Percentiles rank a stretch among this genome's conserved stretches.
These are phyloP conservation scores for Epichloe glyceriae DNA, from an alignment of 2,329 filamentous ascomycete species.

Conservation along the genomic window DNA sequence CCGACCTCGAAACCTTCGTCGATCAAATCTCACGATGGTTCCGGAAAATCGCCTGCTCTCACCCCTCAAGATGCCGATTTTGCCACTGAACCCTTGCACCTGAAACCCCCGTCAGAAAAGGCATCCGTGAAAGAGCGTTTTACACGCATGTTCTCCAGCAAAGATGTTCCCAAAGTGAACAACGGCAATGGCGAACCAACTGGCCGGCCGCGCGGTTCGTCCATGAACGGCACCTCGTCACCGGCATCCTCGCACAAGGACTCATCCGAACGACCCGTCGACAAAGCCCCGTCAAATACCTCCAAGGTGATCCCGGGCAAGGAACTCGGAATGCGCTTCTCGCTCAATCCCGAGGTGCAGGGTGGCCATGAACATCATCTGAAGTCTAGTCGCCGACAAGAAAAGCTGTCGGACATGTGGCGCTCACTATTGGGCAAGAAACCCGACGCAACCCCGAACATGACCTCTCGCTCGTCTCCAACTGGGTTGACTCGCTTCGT, in stretches of 20 bases:
- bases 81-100: slow-evolving; percentile 10
- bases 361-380: slow-evolving; percentile 79
- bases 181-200: slow-evolving; percentile 21
- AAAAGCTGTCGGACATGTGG: slow-evolving; percentile 89
- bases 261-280: slow-evolving; percentile 20
- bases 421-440: slow-evolving; percentile 76
- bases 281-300: slow-evolving; percentile 15
- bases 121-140: slow-evolving; percentile 50
- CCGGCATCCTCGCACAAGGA: slow-evolving; percentile 29
- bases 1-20: slow-evolving; percentile 6
- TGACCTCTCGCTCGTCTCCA: slow-evolving; percentile 84
- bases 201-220: slow-evolving; percentile 23
- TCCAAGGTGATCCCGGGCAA: slow-evolving; percentile 18
- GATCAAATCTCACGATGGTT: slow-evolving; percentile 27
- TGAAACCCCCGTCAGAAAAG: slow-evolving; percentile 35
- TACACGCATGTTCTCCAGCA: slow-evolving; percentile 52
- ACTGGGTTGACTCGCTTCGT: slow-evolving; percentile 88
- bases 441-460: slow-evolving; percentile 62
- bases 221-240: slow-evolving; percentile 21
- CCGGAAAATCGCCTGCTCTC: slow-evolving; percentile 27
- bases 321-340: slow-evolving; percentile 37
- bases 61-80: slow-evolving; percentile 26
- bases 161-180: slow-evolving; percentile 29
- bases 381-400: slow-evolving; percentile 80
- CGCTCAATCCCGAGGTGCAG: slow-evolving; percentile 35